phyloP scores from a whole-genome alignment of 225 moss, liverwort and hornwort genomes.

The Straminergon stramineum region DNA sequence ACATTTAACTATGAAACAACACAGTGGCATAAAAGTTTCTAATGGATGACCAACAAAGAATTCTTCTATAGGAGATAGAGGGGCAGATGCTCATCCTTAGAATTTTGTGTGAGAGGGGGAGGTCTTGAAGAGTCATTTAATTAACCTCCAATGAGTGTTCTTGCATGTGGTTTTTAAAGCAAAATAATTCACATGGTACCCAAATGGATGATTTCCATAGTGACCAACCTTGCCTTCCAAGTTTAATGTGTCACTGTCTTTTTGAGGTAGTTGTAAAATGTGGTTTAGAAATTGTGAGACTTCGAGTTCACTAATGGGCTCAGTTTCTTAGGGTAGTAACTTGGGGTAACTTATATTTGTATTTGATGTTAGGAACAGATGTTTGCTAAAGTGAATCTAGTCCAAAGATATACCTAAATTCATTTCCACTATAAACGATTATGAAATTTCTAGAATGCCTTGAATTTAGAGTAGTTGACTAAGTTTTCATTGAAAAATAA shows the following conservation, averaged over 20 bases:
- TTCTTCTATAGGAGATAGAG: not conserved
- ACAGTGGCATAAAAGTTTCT: not conserved
- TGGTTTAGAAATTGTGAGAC: not conserved
- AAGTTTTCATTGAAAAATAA: not conserved
- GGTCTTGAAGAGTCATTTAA: not conserved
- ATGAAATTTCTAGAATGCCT: accelerated
- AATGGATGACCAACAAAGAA: not conserved
- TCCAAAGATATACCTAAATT: not conserved
- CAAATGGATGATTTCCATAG: not conserved
- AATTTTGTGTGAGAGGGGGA: not conserved
- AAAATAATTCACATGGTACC: not conserved
- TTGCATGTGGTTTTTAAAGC: not conserved
- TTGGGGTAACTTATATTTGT: not conserved
- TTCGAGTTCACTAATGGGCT: accelerated
- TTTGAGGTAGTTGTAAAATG: not conserved
- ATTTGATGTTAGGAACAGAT: not conserved
- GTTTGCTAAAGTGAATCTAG: not conserved
- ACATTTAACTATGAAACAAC: not conserved
- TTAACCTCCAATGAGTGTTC: not conserved
- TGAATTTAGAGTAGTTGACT: not conserved
- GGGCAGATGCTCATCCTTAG: accelerated
- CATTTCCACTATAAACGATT: not conserved
- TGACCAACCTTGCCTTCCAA: accelerated
- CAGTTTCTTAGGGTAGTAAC: not conserved
- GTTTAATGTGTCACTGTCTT: not conserved